These are phyloP conservation scores for Clonostachys byssicola DNA, from an alignment of 2,329 filamentous ascomycete genomes.

Conservation along the genomic window DNA sequence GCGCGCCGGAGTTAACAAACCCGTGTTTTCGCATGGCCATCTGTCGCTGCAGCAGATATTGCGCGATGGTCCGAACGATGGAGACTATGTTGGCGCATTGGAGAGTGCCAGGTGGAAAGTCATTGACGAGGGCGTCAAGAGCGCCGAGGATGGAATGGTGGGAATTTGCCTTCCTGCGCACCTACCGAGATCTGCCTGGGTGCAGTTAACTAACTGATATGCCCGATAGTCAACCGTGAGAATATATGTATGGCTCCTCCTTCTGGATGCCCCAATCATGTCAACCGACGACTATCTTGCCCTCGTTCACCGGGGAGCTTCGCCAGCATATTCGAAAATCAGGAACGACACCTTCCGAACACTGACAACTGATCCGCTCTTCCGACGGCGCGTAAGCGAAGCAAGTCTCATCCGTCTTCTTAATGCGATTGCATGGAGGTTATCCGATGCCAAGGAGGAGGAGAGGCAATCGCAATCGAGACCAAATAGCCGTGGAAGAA, in stretches of 20 bases:
- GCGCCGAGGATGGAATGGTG: conserved; percentile 79
- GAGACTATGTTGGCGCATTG: conserved; percentile 62
- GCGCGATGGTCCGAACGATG: conserved; percentile 73
- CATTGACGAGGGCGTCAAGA: conserved; percentile 70
- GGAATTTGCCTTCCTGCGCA: conserved; percentile 10
- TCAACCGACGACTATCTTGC: conserved; percentile 84
- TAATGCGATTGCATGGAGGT: conserved; percentile 91
- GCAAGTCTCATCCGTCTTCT: conserved; percentile 90
- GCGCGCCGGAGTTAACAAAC: conserved; percentile 33
- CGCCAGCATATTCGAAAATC: conserved; percentile 94
- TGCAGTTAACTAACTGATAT: too few species aligned
- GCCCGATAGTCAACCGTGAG: conserved; percentile 72
- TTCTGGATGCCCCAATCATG: conserved; percentile 82
- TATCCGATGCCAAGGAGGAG: conserved; percentile 71
- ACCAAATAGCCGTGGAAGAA: conserved; percentile 8
- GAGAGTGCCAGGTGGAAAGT: conserved; percentile 71
- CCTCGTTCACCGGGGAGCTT: conserved; percentile 88
- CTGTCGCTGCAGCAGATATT: conserved; percentile 71
- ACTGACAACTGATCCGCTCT: conserved; percentile 92
- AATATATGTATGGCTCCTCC: conserved; percentile 94
- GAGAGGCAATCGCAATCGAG: conserved; percentile 30
- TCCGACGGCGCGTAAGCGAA: conserved; percentile 91
- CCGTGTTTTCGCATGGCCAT: conserved; percentile 44
- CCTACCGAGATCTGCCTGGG: too few species aligned
- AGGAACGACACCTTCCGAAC: conserved; percentile 98